Evolutionary conservation across 192 early-diverging fungal species (phyloP).

Genomic region (Gonapodya prolifera): DNA sequence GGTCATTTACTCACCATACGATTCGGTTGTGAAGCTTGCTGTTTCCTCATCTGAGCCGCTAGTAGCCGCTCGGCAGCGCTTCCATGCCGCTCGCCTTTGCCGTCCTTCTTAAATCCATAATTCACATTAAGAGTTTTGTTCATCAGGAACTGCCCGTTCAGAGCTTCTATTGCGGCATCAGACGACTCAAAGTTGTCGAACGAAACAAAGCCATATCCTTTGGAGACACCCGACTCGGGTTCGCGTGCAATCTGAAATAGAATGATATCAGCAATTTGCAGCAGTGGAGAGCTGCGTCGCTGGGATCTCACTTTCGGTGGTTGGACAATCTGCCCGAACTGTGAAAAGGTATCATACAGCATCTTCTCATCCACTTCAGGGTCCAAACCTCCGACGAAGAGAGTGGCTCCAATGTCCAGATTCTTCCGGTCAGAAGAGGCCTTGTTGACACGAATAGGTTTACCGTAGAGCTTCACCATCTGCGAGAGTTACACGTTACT

Average conservation of each 20-base stretch:
- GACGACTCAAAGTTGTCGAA: conserved; percentile 91
- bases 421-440: conserved; percentile 71
- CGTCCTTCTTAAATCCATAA: conserved; percentile 98
- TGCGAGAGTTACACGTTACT: too few relatives aligned
- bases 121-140: conserved; percentile 81
- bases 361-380: conserved; percentile 68
- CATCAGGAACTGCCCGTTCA: conserved; percentile 95
- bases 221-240: conserved; percentile 66
- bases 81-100: conserved; percentile 93
- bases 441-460: conserved; percentile 92
- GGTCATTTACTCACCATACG: background rate
- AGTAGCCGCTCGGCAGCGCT: conserved; percentile 90
- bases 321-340: conserved; percentile 84
- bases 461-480: conserved; percentile 88
- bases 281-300: too few relatives aligned
- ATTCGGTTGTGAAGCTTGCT: conserved; percentile 39
- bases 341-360: conserved; percentile 86
- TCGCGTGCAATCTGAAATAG: too few relatives aligned
- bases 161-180: conserved; percentile 93
- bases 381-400: conserved; percentile 95
- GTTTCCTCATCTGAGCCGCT: conserved; percentile 77
- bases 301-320: conserved; percentile 70
- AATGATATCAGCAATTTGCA: too few relatives aligned
- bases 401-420: conserved; percentile 86
- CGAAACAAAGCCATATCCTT: conserved; percentile 86